phyloP scores from a whole-genome alignment of 1,284 basidiomycete species.

The Moesziomyces antarcticus region DNA sequence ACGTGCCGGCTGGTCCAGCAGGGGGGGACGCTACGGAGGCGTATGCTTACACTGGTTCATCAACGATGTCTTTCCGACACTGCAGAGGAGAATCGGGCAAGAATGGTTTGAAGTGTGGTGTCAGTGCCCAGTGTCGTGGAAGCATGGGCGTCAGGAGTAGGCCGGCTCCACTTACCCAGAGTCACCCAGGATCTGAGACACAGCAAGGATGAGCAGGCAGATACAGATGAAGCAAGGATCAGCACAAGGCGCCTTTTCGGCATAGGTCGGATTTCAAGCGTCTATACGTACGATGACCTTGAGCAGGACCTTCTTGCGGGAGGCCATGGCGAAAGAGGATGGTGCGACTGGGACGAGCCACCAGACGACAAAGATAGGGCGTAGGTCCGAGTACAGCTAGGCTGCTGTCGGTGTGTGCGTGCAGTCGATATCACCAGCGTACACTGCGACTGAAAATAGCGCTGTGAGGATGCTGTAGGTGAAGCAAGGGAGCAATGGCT shows the following conservation, averaged over 20 bases:
- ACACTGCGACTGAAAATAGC: too few relatives aligned
- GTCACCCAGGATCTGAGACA: conserved; percentile 58
- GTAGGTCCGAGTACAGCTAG: neutral
- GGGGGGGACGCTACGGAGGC: neutral
- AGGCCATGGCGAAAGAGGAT: conserved; percentile 69
- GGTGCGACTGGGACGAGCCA: neutral
- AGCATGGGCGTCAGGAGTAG: too few relatives aligned
- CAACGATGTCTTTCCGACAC: conserved; percentile 98
- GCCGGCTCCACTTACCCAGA: conserved; percentile 63
- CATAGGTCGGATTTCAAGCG: too few relatives aligned
- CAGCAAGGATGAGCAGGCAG: neutral
- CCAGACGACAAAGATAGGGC: neutral
- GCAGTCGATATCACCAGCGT: too few relatives aligned
- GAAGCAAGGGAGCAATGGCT: neutral
- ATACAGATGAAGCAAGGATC: neutral
- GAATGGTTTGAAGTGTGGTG: neutral
- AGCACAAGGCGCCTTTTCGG: neutral
- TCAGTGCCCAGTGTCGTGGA: neutral
- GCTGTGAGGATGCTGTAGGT: neutral
- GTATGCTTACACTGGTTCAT: conserved; percentile 87
- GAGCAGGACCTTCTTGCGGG: conserved; percentile 81
- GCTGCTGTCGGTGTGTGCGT: neutral
- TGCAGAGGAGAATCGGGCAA: conserved; percentile 3
- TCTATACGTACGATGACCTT: conserved; percentile 72
- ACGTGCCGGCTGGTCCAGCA: neutral